Evolutionary conservation across 257 asterid genomes (phyloP), one percentile per base, ranked within the genome.

Genomic region (Mitragyna speciosa): DNA sequence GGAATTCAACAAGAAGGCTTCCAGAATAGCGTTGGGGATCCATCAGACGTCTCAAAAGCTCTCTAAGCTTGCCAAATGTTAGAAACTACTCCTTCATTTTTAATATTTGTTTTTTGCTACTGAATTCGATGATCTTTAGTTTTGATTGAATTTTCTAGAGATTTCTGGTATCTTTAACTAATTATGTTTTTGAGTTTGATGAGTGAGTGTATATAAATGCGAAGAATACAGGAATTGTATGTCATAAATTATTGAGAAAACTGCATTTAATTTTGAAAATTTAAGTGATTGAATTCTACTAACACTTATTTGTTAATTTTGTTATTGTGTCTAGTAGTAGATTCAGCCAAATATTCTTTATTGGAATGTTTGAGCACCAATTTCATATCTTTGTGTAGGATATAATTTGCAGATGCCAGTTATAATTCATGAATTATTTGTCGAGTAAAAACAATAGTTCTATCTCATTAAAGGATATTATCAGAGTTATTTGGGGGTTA

Each of bases 41-140:
- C 97, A 92, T 85, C 95, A 91, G 83, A 89, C 96, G 19, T 86
- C 89, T 72, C 94, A 92, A 83, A 94, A 92, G 81, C 92, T 94
- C 70, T 92, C 89, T 75, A 90, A 93, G 45, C 85, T 94, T n/a
- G 85, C 96, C 7, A 89, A 85, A 72, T 79, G 97, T 91, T 81
- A 83, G 89, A 54, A 83, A 59, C 15, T 30, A 24, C 54, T 54
- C n/a, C 41, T 28, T 61, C 5, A 1, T 51, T 39, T 72, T 68
- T n/a, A n/a, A n/a, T n/a, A n/a, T 36, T n/a, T 16, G n/a, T 51
- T 58, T 45, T 16, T 0, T 9, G 12, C 26, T 31, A 65, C 78
- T 83, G 15, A 72, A 58, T 54, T 5, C 47, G 65, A 28, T 76
- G 76, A 45, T 30, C 52, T 22, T 73, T 75, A 20, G 2, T 76